Evolutionary conservation across 129 eudicot genomes (phyloP), one percentile per base, ranked within the genome.

Genomic region (Solidago caesia): DNA sequence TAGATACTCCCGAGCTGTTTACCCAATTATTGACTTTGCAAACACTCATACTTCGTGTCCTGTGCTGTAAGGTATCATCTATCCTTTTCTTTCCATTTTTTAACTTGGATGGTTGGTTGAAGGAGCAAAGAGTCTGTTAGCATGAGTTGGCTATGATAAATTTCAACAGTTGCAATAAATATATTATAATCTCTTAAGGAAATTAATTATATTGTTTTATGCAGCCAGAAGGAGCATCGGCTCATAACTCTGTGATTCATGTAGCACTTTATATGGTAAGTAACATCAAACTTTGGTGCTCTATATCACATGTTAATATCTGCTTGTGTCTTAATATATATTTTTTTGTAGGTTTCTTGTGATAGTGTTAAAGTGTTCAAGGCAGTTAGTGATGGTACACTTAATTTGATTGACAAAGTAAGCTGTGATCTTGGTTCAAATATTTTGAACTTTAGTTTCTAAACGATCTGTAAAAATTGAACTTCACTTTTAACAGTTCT

Each of bases 201-300:
- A 13, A 25, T 26, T 8, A 13, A 25, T 26, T 8, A 0, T 59
- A 44, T 42, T 51, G 63, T 69, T 72, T 68, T 56, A 56, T 86
- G 83, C 87, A 91, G 97, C 97, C 97, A 48, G 89, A 87, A 84
- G 97, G 97, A 66, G 97, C 97, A 67, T 89, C 97, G 7, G 78
- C 81, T 72, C 82, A 87, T 79, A 89, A 89, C 80, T 84, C 75
- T 65, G 90, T 92, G 72, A 89, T 92, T 69, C 97, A 83, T 72
- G 68, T 87, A 47, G 97, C 97, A 71, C 87, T 92, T 45, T 85
- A 94, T 33, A 76, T 92, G 97, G 97, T 89, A 75, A 67, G 88
- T 81, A 66, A n/a, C 59, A 47, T 64, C 16, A 42, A 25, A 44
- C 44, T 43, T 39, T 66, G 14, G 27, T n/a, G 7, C 33, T 14